Percentiles rank a stretch among this genome's conserved stretches.
These are phyloP conservation scores for Lepiota venenata DNA, from an alignment of 768 basidiomycete genomes.

Conservation along the genomic window DNA sequence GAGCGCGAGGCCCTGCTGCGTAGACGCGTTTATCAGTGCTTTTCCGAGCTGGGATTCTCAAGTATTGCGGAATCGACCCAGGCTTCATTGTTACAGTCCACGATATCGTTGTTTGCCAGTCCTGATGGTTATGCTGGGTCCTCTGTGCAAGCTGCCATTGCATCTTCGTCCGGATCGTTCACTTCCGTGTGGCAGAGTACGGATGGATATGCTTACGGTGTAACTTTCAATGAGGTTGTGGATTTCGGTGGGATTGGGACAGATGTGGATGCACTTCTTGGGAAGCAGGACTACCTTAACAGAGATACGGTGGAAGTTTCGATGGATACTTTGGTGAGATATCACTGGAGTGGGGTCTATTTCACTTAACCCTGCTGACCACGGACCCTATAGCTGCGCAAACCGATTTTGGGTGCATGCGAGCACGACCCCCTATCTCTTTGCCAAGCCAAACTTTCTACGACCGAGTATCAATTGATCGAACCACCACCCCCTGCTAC, in stretches of 20 bases:
- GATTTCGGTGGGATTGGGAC: conserved; percentile 38
- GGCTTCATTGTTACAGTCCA: conserved; percentile 73
- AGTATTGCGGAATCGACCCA: conserved; percentile 85
- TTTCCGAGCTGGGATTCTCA: conserved; percentile 74
- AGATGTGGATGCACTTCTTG: conserved; percentile 27
- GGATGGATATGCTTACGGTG: conserved; percentile 92
- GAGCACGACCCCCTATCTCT: conserved; percentile 84
- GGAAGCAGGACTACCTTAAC: conserved; percentile 53
- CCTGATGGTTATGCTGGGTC: conserved; percentile 82
- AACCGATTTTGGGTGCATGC: conserved; percentile 77
- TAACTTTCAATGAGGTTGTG: conserved; percentile 62
- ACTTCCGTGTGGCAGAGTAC: conserved; percentile 80
- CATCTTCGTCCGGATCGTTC: conserved; percentile 80
- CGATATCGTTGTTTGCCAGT: conserved; percentile 79
- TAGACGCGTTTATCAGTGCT: conserved; percentile 86
- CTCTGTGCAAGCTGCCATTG: conserved; percentile 88
- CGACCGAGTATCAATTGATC: conserved; percentile 41
- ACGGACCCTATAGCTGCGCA: conserved; percentile 48
- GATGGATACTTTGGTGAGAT: conserved; percentile 71
- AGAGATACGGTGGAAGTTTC: conserved; percentile 78
- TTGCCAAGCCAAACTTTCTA: conserved; percentile 47
- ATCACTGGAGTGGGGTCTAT: conserved; percentile 10
- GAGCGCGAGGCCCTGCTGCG: conserved; percentile 83
- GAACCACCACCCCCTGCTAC: conserved; percentile 77
- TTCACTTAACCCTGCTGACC: neutral